Evolutionary conservation across 208 protist genomes (phyloP), one percentile per base, ranked within the genome.

Genomic region (Acanthamoeba healyi): DNA sequence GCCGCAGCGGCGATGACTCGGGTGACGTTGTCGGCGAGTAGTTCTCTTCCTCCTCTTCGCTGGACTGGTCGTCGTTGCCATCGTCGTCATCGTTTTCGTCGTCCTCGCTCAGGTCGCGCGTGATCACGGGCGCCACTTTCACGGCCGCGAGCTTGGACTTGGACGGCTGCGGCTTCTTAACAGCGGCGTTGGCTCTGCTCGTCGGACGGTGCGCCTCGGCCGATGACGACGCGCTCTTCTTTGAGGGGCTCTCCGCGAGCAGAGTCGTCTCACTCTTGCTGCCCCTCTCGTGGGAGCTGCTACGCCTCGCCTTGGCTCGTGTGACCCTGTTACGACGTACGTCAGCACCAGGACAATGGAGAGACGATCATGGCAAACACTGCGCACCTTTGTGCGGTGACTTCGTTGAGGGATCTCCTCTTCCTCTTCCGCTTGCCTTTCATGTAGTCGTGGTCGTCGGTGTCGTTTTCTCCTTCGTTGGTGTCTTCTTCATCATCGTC

Each of bases 401-500:
- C 44, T 26, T 49, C 44, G 10, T 86, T 86, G 24, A 38, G 22
- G 29, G 42, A 51, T 58, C 77, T 6, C 29, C 77, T 51, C 44
- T 58, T 86, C 77, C 77, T 5, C 44, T 86, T 86, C 26, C 44
- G 38, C 77, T 36, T 26, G 44, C 70, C 70, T 24, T 79, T 79
- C 70, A 46, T 79, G 40, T 79, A 79, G 70, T 86, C 44, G 7
- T 86, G 77, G 29, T 86, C 44, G 29, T 58, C 44, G 46, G 44
- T 38, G 77, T 61, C 77, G 19, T 79, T 7, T 44, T 79, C 70
- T 19, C 40, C 70, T 26, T 79, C 40, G 24, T 79, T 34, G n/a
- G 19, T 10, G 2, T 79, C 70, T 26, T 34, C 65, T 38, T 74
- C 65, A 14, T 79, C 38, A 3, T 79, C 70, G 4, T 79, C n/a